Evolutionary conservation across 208 protist species (phyloP).

Genomic region (Acanthamoeba lugdunensis): DNA sequence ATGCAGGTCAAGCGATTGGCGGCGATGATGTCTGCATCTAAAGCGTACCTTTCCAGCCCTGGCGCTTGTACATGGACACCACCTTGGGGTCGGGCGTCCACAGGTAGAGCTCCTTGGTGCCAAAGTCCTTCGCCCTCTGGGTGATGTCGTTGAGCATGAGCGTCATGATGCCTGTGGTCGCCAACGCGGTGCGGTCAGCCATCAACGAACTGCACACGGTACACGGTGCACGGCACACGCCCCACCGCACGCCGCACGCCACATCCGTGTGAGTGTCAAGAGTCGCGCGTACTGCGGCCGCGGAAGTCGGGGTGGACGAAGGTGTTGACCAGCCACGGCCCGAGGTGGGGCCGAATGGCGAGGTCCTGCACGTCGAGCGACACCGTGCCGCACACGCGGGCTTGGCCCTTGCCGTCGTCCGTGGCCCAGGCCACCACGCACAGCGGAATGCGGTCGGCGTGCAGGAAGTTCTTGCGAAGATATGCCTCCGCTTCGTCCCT

Average conservation of each 20-base stretch:
- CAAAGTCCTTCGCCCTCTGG: constrained; percentile 25
- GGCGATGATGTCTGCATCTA: too few relatives aligned
- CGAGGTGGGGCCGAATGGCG: not conserved
- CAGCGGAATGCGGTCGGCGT: constrained; percentile 8
- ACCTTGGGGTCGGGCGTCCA: constrained; percentile 32
- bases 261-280: too few relatives aligned
- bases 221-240: too few relatives aligned
- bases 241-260: too few relatives aligned
- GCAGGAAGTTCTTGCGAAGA: not conserved
- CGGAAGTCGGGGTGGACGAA: constrained; percentile 34
- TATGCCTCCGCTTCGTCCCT: not conserved
- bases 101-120: constrained; percentile 36
- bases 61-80: constrained; percentile 34
- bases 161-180: constrained; percentile 22
- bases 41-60: not conserved
- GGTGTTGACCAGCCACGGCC: constrained; percentile 28
- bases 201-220: too few relatives aligned
- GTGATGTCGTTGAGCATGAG: constrained; percentile 44
- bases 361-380: constrained; percentile 27
- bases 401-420: not conserved
- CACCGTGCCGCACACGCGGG: constrained; percentile 13
- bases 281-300: not conserved
- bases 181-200: not conserved
- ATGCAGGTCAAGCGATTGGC: too few relatives aligned
- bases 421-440: not conserved